phyloP scores from a whole-genome alignment of 1,139 yeast species.

The Kurtzmaniella natalensis region DNA sequence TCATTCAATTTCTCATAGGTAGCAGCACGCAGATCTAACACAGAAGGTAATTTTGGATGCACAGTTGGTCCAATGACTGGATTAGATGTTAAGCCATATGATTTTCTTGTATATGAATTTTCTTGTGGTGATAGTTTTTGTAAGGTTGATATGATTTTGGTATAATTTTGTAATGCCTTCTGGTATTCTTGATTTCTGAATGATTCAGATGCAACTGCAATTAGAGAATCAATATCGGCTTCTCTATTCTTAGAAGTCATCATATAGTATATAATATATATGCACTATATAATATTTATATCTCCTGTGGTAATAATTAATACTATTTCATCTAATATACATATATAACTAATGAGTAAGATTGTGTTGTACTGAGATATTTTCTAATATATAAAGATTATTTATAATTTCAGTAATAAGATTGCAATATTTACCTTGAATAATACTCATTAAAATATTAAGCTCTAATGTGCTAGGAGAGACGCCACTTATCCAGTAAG shows the following conservation, averaged over 20 bases:
- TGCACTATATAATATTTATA: too few relatives aligned
- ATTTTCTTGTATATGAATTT: neutral
- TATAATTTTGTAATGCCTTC: conserved; percentile 6
- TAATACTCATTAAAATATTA: too few relatives aligned
- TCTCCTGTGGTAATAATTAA: too few relatives aligned
- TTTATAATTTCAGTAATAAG: too few relatives aligned
- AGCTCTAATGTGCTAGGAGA: too few relatives aligned
- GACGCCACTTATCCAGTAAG: too few relatives aligned
- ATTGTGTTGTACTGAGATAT: neutral
- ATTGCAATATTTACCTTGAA: too few relatives aligned
- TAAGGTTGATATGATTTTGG: conserved; percentile 1
- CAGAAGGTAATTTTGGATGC: conserved; percentile 25
- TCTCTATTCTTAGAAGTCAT: neutral
- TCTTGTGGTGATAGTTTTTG: conserved; percentile 3
- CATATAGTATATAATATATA: neutral
- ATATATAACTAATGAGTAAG: neutral
- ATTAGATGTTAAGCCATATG: conserved; percentile 4
- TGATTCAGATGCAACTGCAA: conserved; percentile 2
- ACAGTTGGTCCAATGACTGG: conserved; percentile 26
- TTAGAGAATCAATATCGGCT: neutral
- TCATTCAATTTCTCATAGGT: conserved; percentile 49
- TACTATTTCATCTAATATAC: neutral
- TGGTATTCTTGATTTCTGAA: conserved; percentile 4
- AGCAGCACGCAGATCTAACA: conserved; percentile 55
- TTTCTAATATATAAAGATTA: too few relatives aligned